Evolutionary conservation across 306 rosid genomes (phyloP).

Genomic region (Cucurbita moschata): DNA sequence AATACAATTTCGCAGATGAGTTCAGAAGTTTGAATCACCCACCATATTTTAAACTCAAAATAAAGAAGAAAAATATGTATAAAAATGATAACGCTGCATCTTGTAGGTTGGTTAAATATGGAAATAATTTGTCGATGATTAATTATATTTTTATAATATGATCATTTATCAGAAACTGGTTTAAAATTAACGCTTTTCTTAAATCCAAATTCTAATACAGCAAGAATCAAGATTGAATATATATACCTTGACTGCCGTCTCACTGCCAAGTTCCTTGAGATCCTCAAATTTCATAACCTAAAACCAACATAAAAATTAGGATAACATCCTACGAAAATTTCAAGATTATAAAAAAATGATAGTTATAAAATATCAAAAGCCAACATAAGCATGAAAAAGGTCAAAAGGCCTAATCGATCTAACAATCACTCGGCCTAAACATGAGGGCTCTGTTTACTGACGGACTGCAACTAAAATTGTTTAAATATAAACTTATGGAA

Average conservation of each 20-base stretch:
- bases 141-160: neutral
- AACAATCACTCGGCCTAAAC: neutral
- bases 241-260: constrained; percentile 79
- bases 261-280: constrained; percentile 83
- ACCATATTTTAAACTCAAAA: neutral
- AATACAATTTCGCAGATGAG: too few relatives aligned
- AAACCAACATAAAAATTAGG: constrained; percentile 10
- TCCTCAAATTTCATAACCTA: constrained; percentile 97
- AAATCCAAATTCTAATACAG: neutral
- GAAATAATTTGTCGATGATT: neutral
- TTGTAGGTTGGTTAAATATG: neutral
- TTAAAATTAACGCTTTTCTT: neutral
- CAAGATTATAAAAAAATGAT: neutral
- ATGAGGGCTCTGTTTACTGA: neutral
- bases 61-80: too few relatives aligned
- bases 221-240: neutral
- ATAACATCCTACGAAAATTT: neutral
- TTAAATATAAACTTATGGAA: neutral
- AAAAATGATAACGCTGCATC: neutral
- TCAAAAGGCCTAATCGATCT: neutral
- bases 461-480: neutral
- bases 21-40: neutral
- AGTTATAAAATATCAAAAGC: neutral
- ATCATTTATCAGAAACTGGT: neutral
- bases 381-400: neutral